Evolutionary conservation across 768 basidiomycete genomes (phyloP), one percentile per base, ranked within the genome.

Genomic region (Mycena albidolilacea): DNA sequence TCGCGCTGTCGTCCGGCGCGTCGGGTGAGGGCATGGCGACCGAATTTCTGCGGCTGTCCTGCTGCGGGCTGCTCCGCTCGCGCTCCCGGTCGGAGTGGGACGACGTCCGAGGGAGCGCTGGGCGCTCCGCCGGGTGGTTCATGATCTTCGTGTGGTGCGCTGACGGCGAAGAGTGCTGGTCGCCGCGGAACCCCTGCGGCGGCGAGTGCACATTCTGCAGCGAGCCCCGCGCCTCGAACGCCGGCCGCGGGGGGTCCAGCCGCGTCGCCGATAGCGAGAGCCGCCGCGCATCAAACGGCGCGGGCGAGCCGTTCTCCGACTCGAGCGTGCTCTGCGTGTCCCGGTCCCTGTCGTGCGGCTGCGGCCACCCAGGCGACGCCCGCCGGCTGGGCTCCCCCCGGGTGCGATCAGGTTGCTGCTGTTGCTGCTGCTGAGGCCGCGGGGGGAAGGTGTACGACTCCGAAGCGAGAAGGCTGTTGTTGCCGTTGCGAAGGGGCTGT

Each of bases 381-480:
- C 80, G 78, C 59, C 84, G 80, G 50, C 78, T 78, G 55, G 80
- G 71, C 21, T 88, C 86, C 7, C 82, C 74, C 70, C 81, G 81
- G 41, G 82, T 80, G 38, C 85, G 79, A 2, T 84, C 81, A 30
- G 79, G 62, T 30, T 76, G 65, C n/a, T 76, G 65, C n/a, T 23
- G 23, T 23, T 30, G 30, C 30, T 30, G 30, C 3, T 30, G 30
- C 30, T 30, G 30, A 4, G 81, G 60, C 2, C 79, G 75, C 0
- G 85, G 83, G 0, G 89, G 88, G 75, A 90, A 90, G 1, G 87
- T 85, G 76, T 88, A 89, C 7, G 85, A 71, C 37, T 85, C 84
- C 0, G 82, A 46, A 6, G 83, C 77, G 46, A 84, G 79, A 15
- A 82, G 73, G 14, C 30, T 30, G 30, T 30, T 30, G 30, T 79